Base-by-base conservation (phyloP, 768 basidiomycete species). In the Gloeophyllum trabeum region DNA sequence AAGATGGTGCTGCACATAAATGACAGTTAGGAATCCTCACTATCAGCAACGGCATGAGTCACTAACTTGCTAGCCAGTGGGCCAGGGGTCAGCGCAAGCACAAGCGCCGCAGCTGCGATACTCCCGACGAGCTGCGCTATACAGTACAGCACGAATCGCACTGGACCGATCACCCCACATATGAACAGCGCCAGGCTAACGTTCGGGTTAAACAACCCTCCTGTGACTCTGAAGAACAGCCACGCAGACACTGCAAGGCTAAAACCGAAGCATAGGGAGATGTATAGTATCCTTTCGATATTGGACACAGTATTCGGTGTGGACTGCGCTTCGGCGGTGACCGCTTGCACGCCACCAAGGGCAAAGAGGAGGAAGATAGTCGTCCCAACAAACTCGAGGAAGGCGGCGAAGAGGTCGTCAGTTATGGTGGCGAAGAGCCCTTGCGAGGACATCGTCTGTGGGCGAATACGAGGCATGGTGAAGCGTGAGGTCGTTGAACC, bases 131-230 rank as follows among this genome's bases (percentile, higher is more conserved):
- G 57, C 51, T 82, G 79, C 6, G 81, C 81, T 34, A 78, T 57
- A 48, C 66, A 73, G 51, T 73, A 80, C 25, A 83, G 57, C 20
- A 75, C 61, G 44, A 74, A 78, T 6, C 79, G 68, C 28, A 73
- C 59, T 2, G 76, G 76, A 1, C 62, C 58, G 26, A 84, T 65
- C 18, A 64, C 63, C 1, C 77, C 77, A 10, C 71, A 61, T 32
- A 83, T 62, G 42, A 76, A 63, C 26, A 82, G 68, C 5, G 79
- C 71, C 30, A 77, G 60, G 14, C 71, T 73, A 45, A 83, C 65
- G 45, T 77, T 64, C 0, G 78, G 79, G 47, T 81, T 84, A 58
- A 81, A 82, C 19, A 80, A 58, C 4, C 76, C 77, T 6, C 79
- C 79, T 0, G 76, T 79, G 20, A 70, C 58, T 26, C 79, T 67